Base-by-base conservation (phyloP, 257 asterid genomes). In the Scutellaria barbata region DNA sequence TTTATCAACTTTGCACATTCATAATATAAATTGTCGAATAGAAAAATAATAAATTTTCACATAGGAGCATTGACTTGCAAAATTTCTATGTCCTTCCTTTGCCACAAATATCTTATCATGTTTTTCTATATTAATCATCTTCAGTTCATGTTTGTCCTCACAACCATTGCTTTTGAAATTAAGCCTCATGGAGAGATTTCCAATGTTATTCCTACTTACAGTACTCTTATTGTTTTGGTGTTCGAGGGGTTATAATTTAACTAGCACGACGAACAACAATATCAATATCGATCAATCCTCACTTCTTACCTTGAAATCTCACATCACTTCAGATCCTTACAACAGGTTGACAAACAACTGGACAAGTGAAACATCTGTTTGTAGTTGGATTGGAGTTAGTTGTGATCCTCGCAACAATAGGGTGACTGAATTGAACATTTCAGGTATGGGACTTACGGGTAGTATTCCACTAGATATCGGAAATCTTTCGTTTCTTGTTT, bases 401-500 rank as follows among this genome's bases (percentile, higher is more conserved):
- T 76, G 63, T 12, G 64, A 52, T 33, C 39, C 40, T 25, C 69
- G 52, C 8, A 59, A 60, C 37, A 54, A 1, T 7, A 37, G 82
- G 22, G 82, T 77, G 35, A 61, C 14, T 8, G 41, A 22, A 1
- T 16, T 81, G 46, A 10, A 53, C 14, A 1, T 81, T 51, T 17
- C 71, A 1, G 0, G 8, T 8, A 65, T 65, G 71, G 58, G 14
- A 7, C 74, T 80, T 5, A n/a, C n/a, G 0, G 85, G 82, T 30
- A 77, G 63, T 16, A 20, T 81, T 9, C 71, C 84, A 10, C 69
- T 68, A 4, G 60, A 76, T 1, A 46, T 76, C 2, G 80, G 74
- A 25, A 74, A 64, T 16, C 74, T 79, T 43, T 75, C 83, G 2
- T 79, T 72, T 30, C 78, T 75, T 0, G 68, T 39, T 5, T 25